Base-by-base conservation (phyloP, 2,329 filamentous ascomycete genomes). In the Fusarium succisae region DNA sequence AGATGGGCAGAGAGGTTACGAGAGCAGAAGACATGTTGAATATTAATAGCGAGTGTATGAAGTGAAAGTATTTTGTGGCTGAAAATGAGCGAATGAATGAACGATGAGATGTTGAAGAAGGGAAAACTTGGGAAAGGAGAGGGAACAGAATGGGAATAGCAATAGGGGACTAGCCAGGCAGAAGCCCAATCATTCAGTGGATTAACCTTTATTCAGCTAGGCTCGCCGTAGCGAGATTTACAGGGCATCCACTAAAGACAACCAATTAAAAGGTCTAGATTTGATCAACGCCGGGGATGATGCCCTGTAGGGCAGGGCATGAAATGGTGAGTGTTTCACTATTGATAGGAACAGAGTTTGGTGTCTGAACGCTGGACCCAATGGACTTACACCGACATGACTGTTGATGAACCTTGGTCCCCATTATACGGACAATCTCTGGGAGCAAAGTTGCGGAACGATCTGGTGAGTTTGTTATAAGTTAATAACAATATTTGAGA, bases 21-120 rank as follows among this genome's bases (percentile, higher is more conserved):
- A 69, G 63, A 30, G 56, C 20, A 10, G 66, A 69, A 50, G 66
- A 30, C 66, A 69, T 69, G 3, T 22, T 69, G 37, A 11, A 20
- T 13, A 18, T 8, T 38, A 17, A 48, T n/a, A 63, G 22, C 17
- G 60, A 63, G 41, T 17, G 60, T 39, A 59, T 35, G 35, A 18
- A 30, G 26, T 41, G 15, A 44, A 28, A 7, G 24, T 55, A n/a
- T 24, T 56, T 37, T 22, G 18, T 30, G 59, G 38, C 39, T 56
- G 24, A 44, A 43, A 54, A 44, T n/a, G 26, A 66, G 22, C 22
- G 64, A 26, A 44, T 14, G 50, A 50, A 37, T 28, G 35, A 53
- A 32, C 20, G 18, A 45, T 37, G 6, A 26, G 37, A 44, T 54
- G 18, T 32, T 38, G 48, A 48, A 61, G 58, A 32, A 55, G 17